Conservation (phyloP, 352 stramenopile genomes). For the Aphanomyces invadans region DNA sequence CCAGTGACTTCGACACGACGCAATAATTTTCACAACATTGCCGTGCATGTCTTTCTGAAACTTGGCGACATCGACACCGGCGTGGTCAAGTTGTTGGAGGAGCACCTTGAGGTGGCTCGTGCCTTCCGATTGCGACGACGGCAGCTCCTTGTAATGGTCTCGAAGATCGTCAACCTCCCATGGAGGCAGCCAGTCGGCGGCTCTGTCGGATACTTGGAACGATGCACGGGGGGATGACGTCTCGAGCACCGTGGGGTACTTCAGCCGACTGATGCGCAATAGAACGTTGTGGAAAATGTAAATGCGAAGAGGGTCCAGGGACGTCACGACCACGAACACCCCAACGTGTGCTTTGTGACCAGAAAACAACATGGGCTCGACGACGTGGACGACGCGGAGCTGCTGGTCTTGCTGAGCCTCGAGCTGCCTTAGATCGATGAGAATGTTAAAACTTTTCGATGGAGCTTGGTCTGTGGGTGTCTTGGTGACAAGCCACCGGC, state of each 20-base stretch:
- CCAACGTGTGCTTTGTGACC: slow-evolving; percentile 81
- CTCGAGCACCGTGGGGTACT: slow-evolving; percentile 44
- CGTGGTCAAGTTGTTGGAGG: slow-evolving; percentile 47
- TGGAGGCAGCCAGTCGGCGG: slow-evolving; percentile 39
- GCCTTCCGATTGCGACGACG: slow-evolving; percentile 42
- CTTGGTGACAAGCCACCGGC: slow-evolving; percentile 8
- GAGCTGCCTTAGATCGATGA: background rate
- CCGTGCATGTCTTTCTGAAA: slow-evolving; percentile 62
- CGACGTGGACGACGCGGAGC: slow-evolving; percentile 46
- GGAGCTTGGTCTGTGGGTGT: no score
- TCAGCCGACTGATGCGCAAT: slow-evolving; percentile 55
- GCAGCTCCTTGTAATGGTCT: slow-evolving; percentile 53
- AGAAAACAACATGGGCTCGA: slow-evolving; percentile 80
- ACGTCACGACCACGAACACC: slow-evolving; percentile 82
- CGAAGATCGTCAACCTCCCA: slow-evolving; percentile 68
- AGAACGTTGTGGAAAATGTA: slow-evolving; percentile 74
- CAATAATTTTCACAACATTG: slow-evolving; percentile 47
- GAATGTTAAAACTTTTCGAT: no score
- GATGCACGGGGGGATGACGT: slow-evolving; percentile 33
- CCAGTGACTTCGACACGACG: slow-evolving; percentile 46
- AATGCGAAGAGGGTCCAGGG: slow-evolving; percentile 70
- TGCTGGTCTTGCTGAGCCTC: background rate
- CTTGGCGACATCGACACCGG: slow-evolving; percentile 52
- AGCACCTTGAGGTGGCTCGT: slow-evolving; percentile 66
- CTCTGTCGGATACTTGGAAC: slow-evolving; percentile 67